phyloP scores from a whole-genome alignment of 2,329 filamentous ascomycete species.

The Lasiodiplodia sp. region DNA sequence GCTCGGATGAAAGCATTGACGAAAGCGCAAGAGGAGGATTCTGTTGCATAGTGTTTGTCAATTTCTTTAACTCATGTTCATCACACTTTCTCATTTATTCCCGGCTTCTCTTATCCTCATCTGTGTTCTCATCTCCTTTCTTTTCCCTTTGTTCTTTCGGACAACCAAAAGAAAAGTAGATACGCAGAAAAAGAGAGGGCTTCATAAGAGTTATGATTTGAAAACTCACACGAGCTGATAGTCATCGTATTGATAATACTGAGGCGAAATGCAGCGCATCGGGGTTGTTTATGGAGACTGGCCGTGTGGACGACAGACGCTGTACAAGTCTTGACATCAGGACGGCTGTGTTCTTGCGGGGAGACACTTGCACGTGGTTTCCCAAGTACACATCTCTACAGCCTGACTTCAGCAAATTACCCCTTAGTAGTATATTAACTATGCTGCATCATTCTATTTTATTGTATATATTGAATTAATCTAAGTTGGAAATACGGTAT shows the following conservation, averaged over 20 bases:
- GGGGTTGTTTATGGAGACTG: no score
- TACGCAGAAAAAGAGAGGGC: conserved; percentile 6
- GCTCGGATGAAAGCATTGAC: neutral
- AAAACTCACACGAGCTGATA: neutral
- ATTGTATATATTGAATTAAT: no score
- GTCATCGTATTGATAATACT: neutral
- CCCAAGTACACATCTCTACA: no score
- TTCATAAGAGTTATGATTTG: neutral
- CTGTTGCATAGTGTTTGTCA: neutral
- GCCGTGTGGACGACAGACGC: no score
- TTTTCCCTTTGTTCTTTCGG: conserved; percentile 14
- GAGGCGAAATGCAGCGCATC: no score
- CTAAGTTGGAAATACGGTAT: no score
- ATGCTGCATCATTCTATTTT: no score
- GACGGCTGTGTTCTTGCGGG: no score
- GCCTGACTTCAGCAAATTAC: no score
- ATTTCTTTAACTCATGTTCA: neutral
- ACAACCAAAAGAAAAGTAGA: conserved; percentile 7
- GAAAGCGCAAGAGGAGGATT: neutral
- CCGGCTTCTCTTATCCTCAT: neutral
- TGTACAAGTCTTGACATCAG: no score
- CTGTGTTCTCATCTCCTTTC: conserved; percentile 1
- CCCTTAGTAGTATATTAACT: no score
- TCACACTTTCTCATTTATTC: neutral
- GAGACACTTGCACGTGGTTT: no score